phyloP scores from a whole-genome alignment of 192 early-diverging fungal genomes.

The Backusella circina region DNA sequence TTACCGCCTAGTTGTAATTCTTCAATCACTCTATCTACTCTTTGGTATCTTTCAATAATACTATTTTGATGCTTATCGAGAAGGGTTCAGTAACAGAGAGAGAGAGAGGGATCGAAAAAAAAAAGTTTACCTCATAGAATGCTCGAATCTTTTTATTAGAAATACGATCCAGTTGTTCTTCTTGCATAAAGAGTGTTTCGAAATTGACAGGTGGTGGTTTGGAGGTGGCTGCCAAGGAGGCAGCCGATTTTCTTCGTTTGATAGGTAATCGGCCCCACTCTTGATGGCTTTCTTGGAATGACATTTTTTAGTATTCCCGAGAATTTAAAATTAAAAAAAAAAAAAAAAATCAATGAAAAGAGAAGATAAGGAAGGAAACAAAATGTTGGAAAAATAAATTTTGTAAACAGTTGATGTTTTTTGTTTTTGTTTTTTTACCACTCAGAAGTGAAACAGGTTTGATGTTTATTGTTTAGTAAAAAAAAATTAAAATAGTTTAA shows the following conservation, averaged over 20 bases:
- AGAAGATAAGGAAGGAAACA: background rate
- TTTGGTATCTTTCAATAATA: conserved; percentile 26
- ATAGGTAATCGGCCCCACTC: background rate
- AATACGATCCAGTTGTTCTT: conserved; percentile 9
- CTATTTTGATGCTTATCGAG: conserved; percentile 30
- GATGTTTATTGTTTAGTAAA: background rate
- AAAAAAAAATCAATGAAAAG: background rate
- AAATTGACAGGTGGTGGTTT: background rate
- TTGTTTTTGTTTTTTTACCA: background rate
- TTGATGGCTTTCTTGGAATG: background rate
- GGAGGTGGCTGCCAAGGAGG: background rate
- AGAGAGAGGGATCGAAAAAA: no score
- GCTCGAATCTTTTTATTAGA: conserved; percentile 18
- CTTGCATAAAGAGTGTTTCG: background rate
- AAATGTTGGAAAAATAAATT: background rate
- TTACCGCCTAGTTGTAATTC: background rate
- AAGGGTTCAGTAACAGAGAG: no score
- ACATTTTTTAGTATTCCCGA: background rate
- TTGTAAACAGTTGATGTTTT: background rate
- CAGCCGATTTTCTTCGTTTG: conserved; percentile 2
- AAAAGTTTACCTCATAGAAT: conserved; percentile 24
- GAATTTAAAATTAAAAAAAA: background rate
- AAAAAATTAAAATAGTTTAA: background rate
- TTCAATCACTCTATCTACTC: conserved; percentile 29
- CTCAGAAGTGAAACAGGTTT: background rate